Conservation (phyloP, 305 asterid species). For the Fraxinus floribunda region DNA sequence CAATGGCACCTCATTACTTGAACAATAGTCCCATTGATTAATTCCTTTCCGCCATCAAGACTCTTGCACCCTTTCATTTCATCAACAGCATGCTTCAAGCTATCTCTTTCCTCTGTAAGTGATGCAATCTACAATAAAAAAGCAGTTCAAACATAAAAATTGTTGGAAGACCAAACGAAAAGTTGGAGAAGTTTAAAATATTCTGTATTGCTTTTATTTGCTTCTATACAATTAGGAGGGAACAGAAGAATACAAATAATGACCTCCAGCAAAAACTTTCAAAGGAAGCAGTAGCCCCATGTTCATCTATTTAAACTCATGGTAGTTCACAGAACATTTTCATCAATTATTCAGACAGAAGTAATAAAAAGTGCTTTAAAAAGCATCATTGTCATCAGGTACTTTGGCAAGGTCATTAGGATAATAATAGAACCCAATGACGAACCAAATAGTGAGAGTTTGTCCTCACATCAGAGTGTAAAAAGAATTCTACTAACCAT, state of each 20-base stretch:
- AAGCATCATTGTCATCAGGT: constrained; percentile 1
- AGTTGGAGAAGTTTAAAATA: constrained; percentile 1
- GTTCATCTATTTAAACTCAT: background rate
- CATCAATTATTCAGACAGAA: background rate
- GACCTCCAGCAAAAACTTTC: constrained; percentile 8
- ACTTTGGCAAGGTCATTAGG: constrained; percentile 13
- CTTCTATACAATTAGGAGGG: constrained; percentile 12
- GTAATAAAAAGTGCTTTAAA: background rate
- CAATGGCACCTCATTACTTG: constrained; percentile 43
- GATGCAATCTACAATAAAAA: constrained; percentile 57
- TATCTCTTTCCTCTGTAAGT: constrained; percentile 67
- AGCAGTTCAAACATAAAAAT: constrained; percentile 31
- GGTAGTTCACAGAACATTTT: constrained; percentile 9
- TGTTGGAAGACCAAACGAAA: constrained; percentile 13
- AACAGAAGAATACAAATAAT: constrained; percentile 9
- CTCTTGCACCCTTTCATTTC: constrained; percentile 51
- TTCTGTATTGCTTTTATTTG: constrained; percentile 12
- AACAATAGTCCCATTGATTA: constrained; percentile 44
- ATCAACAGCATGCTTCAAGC: constrained; percentile 43
- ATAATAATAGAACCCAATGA: background rate
- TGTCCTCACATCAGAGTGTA: constrained; percentile 16
- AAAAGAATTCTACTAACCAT: constrained; percentile 46
- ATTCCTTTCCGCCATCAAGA: constrained; percentile 55
- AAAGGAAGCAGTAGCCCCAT: constrained; percentile 1
- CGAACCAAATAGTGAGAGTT: constrained; percentile 6